A percentile compares a stretch with the other conserved stretches of the same genome.
Conservation (phyloP, 768 basidiomycete species). For the Sutorius australiensis region DNA sequence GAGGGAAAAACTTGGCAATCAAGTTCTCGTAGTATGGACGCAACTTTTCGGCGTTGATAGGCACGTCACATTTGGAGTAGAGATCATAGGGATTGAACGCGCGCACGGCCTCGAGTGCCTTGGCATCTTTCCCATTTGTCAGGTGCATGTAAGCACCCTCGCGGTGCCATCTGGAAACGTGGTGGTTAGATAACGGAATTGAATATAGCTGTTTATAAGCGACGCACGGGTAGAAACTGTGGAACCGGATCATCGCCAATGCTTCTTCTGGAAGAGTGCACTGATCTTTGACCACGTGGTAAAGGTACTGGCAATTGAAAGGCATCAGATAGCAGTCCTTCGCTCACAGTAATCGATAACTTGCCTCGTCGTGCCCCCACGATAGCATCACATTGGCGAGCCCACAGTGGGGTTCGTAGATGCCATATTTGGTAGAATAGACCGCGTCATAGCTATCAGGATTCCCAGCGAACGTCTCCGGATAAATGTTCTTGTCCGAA, state of each 20-base stretch:
- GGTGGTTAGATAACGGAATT: neutral
- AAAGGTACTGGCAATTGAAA: conserved; percentile 58
- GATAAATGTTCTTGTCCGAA: conserved; percentile 80
- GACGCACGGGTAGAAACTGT: conserved; percentile 84
- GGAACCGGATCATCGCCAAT: conserved; percentile 90
- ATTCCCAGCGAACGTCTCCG: conserved; percentile 71
- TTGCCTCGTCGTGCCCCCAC: conserved; percentile 89
- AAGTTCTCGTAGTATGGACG: conserved; percentile 80
- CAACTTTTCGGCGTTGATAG: conserved; percentile 56
- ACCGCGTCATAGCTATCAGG: conserved; percentile 63
- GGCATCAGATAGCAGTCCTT: conserved; percentile 2
- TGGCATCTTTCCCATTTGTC: conserved; percentile 64
- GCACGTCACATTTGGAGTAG: conserved; percentile 83
- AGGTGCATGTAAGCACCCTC: conserved; percentile 83
- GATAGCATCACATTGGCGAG: conserved; percentile 85
- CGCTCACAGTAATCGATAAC: conserved; percentile 18
- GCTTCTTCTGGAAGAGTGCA: conserved; percentile 76
- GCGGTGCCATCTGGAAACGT: conserved; percentile 66
- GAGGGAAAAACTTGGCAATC: conserved; percentile 84
- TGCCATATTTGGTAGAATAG: conserved; percentile 69
- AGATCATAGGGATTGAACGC: conserved; percentile 95
- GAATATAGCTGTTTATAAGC: neutral
- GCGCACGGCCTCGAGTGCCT: conserved; percentile 66
- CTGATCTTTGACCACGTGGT: conserved; percentile 80
- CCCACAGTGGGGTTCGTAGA: conserved; percentile 76